Base-by-base conservation (phyloP, 345 rosid species). In the Populus deltoides region DNA sequence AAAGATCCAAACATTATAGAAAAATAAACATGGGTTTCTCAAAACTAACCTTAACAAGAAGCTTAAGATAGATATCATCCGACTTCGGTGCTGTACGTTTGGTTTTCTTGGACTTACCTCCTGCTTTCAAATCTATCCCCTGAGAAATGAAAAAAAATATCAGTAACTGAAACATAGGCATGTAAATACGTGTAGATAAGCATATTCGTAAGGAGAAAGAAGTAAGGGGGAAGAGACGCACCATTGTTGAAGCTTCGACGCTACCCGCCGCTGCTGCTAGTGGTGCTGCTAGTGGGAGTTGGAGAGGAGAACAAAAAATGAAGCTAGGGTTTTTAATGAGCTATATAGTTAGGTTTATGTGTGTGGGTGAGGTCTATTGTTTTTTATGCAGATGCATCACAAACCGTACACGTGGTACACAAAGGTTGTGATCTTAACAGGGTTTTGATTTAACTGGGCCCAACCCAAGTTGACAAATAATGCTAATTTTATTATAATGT, bases 51-150 rank as follows among this genome's bases (percentile, higher is more conserved):
- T 97, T 97, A 76, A 97, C 98, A 79, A 85, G 87, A 22, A 97
- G 97, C 87, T 94, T 94, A 61, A 97, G 99, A 76, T 94, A 97
- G 82, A 97, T 87, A 90, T 94, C 98, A 43, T 94, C 90, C 24
- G 98, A 97, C 70, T 92, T 94, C 5, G 98, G 97, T 0, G 94
- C 97, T 0, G 91, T 97, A 66, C 98, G 84, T 80, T 85, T 92
- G 63, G 98, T 86, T 85, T 92, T 92, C 90, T 94, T 97, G 82
- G 92, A 88, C 96, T 97, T 92, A 75, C 98, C 97, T 86, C 97
- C 99, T 17, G 97, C 97, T 73, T 89, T 81, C 87, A 97, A 74
- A 88, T 97, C 97, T 80, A 97, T 90, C 29, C 99, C 99, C 99
- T 94, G 86, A 17, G 69, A 81, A 82, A 73, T 36, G 31, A 1